These are phyloP conservation scores for Starmerella cellae DNA, from an alignment of 805 yeast species.

Conservation along the genomic window DNA sequence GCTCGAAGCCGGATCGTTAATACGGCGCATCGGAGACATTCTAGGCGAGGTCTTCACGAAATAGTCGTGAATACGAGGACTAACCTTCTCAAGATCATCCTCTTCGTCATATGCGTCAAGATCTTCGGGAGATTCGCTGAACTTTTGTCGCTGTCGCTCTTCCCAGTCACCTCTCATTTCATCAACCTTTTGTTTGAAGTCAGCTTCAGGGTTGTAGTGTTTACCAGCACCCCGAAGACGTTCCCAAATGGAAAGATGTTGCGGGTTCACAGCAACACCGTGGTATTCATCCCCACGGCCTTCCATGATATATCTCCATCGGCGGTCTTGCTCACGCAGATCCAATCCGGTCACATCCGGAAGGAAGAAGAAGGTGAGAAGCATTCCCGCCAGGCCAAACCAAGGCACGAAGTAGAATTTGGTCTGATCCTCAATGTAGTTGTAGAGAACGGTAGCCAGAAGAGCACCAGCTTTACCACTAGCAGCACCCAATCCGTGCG, in stretches of 20 bases:
- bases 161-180: slow-evolving; percentile 30
- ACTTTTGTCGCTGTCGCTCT: slow-evolving; percentile 25
- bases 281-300: slow-evolving; percentile 30
- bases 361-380: slow-evolving; percentile 26
- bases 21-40: slow-evolving; percentile 22
- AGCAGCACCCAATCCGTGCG: slow-evolving; percentile 56
- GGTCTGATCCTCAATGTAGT: slow-evolving; percentile 27
- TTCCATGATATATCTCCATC: slow-evolving; percentile 27
- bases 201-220: slow-evolving; percentile 29
- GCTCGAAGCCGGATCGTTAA: slow-evolving; percentile 13
- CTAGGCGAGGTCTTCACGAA: slow-evolving; percentile 28
- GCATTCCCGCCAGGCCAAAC: slow-evolving; percentile 31
- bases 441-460: slow-evolving; percentile 35
- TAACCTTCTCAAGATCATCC: slow-evolving; percentile 21
- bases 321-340: slow-evolving; percentile 29
- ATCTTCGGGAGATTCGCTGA: slow-evolving; percentile 16
- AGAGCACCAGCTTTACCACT: slow-evolving; percentile 53
- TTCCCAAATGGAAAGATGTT: slow-evolving; percentile 29
- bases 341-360: slow-evolving; percentile 31
- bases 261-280: slow-evolving; percentile 30
- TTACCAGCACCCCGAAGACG: slow-evolving; percentile 26
- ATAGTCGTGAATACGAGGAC: slow-evolving; percentile 27
- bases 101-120: slow-evolving; percentile 14
- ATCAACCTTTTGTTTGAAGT: slow-evolving; percentile 29
- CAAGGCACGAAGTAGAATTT: slow-evolving; percentile 30